These are phyloP conservation scores for Bremia lactucae DNA, from an alignment of 352 stramenopile species.

Conservation along the genomic window DNA sequence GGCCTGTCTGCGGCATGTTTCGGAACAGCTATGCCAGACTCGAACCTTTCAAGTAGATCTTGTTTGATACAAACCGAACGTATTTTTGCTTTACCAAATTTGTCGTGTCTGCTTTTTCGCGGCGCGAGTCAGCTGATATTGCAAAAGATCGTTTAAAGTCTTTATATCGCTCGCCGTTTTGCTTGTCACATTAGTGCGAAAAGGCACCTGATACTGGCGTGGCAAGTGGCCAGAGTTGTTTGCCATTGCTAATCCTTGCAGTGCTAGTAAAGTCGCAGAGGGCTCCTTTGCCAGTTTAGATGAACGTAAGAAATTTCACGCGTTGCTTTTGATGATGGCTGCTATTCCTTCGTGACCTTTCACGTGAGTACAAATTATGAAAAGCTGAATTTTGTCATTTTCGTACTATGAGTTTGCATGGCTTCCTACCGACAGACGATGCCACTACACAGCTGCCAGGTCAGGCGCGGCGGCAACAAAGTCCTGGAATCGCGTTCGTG, in stretches of 20 bases:
- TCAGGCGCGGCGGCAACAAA: constrained; percentile 6
- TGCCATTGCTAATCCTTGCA: constrained; percentile 1
- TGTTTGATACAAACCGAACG: constrained; percentile 10
- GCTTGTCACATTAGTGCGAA: constrained; percentile 1
- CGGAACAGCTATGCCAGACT: constrained; percentile 19
- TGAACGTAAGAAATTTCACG: background rate
- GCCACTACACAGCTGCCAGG: constrained; percentile 3
- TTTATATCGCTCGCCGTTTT: background rate
- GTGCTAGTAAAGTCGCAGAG: background rate
- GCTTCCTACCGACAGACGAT: too few species aligned
- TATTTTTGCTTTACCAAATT: constrained; percentile 1
- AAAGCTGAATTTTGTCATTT: too few species aligned
- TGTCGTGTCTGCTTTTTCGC: background rate
- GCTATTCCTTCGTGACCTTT: too few species aligned
- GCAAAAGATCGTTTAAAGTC: background rate
- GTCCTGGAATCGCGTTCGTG: constrained; percentile 4
- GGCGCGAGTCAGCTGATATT: background rate
- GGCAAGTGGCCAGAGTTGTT: constrained; percentile 2
- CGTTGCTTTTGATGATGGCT: background rate
- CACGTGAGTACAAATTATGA: too few species aligned
- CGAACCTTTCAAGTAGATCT: background rate
- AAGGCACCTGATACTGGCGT: constrained; percentile 14
- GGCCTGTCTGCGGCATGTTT: constrained; percentile 7
- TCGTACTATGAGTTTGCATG: too few species aligned
- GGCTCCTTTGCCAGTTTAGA: background rate